phyloP scores from a whole-genome alignment of 140 eudicot genomes.

The Cichorium intybus region DNA sequence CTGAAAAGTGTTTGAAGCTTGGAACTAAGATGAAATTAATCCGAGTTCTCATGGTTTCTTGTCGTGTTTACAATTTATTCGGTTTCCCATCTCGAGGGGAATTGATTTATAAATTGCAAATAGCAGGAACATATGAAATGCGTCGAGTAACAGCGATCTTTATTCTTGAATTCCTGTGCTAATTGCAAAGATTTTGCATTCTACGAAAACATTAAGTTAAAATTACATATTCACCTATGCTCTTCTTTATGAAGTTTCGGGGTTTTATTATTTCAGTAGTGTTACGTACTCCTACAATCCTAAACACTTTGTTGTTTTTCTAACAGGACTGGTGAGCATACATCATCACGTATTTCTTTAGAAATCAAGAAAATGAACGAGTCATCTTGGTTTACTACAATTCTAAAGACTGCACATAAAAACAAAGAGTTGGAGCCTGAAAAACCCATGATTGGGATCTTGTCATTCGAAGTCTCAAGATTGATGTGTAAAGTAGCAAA shows the following conservation, averaged over 20 bases:
- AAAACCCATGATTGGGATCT: conserved; percentile 50
- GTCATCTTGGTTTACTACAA: conserved; percentile 52
- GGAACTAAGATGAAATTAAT: neutral
- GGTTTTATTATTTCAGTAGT: neutral
- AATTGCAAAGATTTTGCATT: neutral
- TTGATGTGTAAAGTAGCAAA: conserved; percentile 64
- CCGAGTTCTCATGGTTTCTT: neutral
- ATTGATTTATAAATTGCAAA: neutral
- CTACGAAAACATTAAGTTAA: neutral
- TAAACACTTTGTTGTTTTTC: conserved; percentile 11
- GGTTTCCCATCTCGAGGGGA: neutral
- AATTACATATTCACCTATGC: neutral
- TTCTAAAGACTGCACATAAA: conserved; percentile 45
- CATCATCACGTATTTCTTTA: conserved; percentile 5
- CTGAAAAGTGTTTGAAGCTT: neutral
- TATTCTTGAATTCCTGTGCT: neutral
- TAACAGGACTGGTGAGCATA: conserved; percentile 10
- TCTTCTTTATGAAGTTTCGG: neutral
- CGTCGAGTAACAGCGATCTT: neutral
- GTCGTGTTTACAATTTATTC: neutral
- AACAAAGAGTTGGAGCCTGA: conserved; percentile 42
- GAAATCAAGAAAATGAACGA: conserved; percentile 36
- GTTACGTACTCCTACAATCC: conserved; percentile 3
- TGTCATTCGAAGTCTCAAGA: conserved; percentile 64
- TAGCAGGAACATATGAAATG: neutral